Base-by-base conservation (phyloP, 371 early-diverging fungal species). In the Mortierella sp. region DNA sequence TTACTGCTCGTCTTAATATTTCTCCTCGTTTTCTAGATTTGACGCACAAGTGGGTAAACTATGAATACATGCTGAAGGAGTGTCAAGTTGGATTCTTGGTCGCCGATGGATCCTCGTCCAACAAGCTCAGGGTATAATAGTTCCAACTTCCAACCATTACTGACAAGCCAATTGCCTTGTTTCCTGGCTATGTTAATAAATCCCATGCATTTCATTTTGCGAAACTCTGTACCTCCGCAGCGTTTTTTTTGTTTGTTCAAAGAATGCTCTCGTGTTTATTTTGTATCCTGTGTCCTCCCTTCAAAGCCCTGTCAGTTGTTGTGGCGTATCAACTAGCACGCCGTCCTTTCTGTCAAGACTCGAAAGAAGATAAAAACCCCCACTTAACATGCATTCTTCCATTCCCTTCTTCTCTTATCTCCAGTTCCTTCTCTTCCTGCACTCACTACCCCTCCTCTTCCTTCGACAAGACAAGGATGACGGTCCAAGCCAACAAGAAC, bases 1-100 rank as follows among this genome's bases (percentile, higher is more conserved):
- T 28, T 54, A n/a, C 65, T n/a, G 54, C 73, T 47, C 31, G 28
- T 48, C 42, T 44, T 58, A 42, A 48, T 68, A 58, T 47, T 28
- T 21, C 54, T 42, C 63, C 28, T 24, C 31, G 68, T 26, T 75
- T 6, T 28, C 38, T 88, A 95, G 94, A 94, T 92, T 88, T 95
- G 76, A 95, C 95, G 21, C 99, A 99, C 89, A 90, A 96, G 60
- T 99, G 99, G 99, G 98, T 99, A 38, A 99, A 98, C 84, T 91
- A 92, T 31, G 98, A 98, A 50, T 90, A 90, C 68, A 92, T 96
- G 87, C 89, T 98, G 42, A 96, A 96, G 75, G 92, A 94, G 75
- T 97, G 98, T 76, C 87, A 95, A 48, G 94, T 98, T 44, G 98
- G 99, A 5, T 96, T 94, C 78, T 85, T 97, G 58, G 91, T 94